phyloP scores from a whole-genome alignment of 129 eudicot species.

The Scalesia atractyloides region DNA sequence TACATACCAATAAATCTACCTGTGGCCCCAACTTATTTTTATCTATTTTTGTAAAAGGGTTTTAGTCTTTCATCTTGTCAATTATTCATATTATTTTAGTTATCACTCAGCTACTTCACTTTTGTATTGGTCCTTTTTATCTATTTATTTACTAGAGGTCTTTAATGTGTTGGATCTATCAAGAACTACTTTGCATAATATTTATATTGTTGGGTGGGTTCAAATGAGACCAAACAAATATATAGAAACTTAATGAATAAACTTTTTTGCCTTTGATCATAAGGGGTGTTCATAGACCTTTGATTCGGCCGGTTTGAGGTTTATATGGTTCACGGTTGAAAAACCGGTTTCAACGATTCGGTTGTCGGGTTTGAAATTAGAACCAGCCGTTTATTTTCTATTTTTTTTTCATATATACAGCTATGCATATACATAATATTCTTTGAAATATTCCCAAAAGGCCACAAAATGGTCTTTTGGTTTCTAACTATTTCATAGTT shows the following conservation, averaged over 20 bases:
- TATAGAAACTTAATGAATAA: neutral
- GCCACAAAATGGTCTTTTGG: no score
- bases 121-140: slow-evolving; percentile 21
- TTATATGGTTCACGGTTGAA: neutral
- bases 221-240: neutral
- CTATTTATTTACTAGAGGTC: neutral
- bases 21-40: slow-evolving; percentile 32
- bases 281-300: no score
- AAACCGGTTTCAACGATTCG: neutral
- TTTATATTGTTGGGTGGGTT: neutral
- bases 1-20: slow-evolving; percentile 31
- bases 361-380: neutral
- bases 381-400: no score
- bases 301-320: neutral
- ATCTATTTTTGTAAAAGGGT: slow-evolving; percentile 23
- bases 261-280: no score
- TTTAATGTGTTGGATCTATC: slow-evolving; percentile 1
- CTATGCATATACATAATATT: no score
- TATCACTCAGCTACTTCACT: slow-evolving; percentile 28
- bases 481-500: no score
- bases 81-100: slow-evolving; percentile 27
- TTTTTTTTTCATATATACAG: no score
- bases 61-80: slow-evolving; percentile 43
- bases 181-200: no score
- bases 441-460: no score